phyloP scores from a whole-genome alignment of 768 basidiomycete species.

The Hysterangium stoloniferum region DNA sequence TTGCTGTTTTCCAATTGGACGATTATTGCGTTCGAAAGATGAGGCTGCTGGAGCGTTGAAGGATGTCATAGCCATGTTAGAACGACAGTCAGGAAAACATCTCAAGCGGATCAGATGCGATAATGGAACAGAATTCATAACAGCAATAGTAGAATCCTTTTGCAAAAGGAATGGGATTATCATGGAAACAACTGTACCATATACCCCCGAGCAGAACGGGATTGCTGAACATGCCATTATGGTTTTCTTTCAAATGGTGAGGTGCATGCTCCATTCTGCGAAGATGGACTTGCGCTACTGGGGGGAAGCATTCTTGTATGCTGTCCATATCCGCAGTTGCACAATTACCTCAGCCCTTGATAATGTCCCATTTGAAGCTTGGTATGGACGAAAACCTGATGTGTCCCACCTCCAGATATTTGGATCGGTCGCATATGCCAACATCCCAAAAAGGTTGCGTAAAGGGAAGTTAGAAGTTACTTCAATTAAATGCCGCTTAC shows the following conservation, averaged over 20 bases:
- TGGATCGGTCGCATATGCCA: constrained; percentile 14
- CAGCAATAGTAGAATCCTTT: constrained; percentile 9
- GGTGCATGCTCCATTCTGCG: constrained; percentile 1
- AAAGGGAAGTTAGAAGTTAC: neutral
- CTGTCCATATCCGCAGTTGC: constrained; percentile 16
- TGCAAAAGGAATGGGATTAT: constrained; percentile 1
- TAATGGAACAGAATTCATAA: constrained; percentile 21
- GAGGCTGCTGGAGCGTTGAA: constrained; percentile 10
- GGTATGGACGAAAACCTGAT: constrained; percentile 14
- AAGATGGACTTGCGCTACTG: constrained; percentile 10
- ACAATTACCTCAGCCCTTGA: constrained; percentile 15
- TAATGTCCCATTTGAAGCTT: constrained; percentile 18
- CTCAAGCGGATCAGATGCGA: constrained; percentile 16
- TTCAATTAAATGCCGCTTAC: neutral
- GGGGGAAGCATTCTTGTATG: constrained; percentile 16
- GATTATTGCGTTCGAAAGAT: constrained; percentile 10
- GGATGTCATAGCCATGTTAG: constrained; percentile 13
- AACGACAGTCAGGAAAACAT: constrained; percentile 15
- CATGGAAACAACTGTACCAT: neutral
- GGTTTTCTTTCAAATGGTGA: neutral
- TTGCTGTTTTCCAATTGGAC: neutral
- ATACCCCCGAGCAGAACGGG: constrained; percentile 1
- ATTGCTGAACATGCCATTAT: neutral
- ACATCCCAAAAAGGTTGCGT: neutral
- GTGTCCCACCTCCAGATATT: constrained; percentile 14